These are phyloP conservation scores for Melastoma malabathricum DNA, from an alignment of 345 rosid genomes.

Conservation along the genomic window DNA sequence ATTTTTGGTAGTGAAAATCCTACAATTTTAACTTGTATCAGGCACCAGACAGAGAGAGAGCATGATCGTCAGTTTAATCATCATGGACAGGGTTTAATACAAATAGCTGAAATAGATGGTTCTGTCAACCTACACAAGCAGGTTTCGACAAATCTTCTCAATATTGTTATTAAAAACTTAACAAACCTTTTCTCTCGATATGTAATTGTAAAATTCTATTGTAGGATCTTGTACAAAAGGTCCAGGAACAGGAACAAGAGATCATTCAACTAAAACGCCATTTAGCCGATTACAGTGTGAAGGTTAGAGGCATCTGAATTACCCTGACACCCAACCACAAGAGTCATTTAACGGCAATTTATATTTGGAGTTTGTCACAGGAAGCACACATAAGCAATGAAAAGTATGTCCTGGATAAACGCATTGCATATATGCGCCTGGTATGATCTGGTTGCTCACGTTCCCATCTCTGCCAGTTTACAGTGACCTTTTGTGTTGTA, in stretches of 20 bases:
- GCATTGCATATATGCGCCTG: conserved; percentile 89
- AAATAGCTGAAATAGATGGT: conserved; percentile 52
- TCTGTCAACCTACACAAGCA: conserved; percentile 58
- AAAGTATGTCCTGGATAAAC: conserved; percentile 71
- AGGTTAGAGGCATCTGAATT: conserved; percentile 27
- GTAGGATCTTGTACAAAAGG: conserved; percentile 50
- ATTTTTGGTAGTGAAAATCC: too few species aligned
- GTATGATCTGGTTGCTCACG: conserved; percentile 24
- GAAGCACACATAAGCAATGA: conserved; percentile 84
- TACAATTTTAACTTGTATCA: too few species aligned
- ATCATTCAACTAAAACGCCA: conserved; percentile 58
- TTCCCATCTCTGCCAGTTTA: background rate
- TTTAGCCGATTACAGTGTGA: conserved; percentile 70
- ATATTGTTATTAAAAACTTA: too few species aligned
- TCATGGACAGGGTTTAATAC: conserved; percentile 52
- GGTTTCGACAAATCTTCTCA: conserved; percentile 18
- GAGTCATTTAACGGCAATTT: background rate
- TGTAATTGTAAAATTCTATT: conserved; percentile 7
- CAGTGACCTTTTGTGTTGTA: conserved; percentile 4
- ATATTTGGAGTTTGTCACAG: conserved; percentile 20
- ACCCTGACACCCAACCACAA: background rate
- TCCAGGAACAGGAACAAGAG: conserved; percentile 76
- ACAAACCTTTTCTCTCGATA: too few species aligned
- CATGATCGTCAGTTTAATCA: conserved; percentile 27
- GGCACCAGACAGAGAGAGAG: conserved; percentile 57